phyloP scores from a whole-genome alignment of 2,329 filamentous ascomycete species.

The Hypoxylon sp. region DNA sequence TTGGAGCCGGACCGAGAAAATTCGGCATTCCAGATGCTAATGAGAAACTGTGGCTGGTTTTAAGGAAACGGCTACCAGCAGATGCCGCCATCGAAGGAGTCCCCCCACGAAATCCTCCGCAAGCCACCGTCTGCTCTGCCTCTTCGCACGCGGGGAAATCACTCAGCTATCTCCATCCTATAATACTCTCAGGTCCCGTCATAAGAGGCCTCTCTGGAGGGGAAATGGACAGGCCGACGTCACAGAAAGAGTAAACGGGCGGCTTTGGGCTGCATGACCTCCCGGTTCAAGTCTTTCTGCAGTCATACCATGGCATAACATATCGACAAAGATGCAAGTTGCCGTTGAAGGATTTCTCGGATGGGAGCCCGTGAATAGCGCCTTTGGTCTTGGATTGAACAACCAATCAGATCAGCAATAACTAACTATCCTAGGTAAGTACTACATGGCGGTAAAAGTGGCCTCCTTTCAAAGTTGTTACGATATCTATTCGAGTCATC shows the following conservation, averaged over 20 bases:
- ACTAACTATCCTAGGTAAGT: too few species aligned
- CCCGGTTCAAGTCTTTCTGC: conserved; percentile 13
- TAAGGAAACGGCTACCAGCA: background rate
- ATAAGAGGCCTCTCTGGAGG: background rate
- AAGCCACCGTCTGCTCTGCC: background rate
- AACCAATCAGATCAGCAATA: conserved; percentile 20
- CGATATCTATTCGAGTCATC: background rate
- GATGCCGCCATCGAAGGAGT: background rate
- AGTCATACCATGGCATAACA: conserved; percentile 11
- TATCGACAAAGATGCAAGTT: conserved; percentile 12
- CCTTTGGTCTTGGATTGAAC: background rate
- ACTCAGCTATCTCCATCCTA: too few species aligned
- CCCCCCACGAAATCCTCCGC: conserved; percentile 5
- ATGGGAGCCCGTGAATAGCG: conserved; percentile 5
- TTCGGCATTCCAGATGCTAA: background rate
- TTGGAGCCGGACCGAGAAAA: conserved; percentile 9
- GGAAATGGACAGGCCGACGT: background rate
- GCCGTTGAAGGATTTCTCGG: conserved; percentile 27
- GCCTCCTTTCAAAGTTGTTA: background rate
- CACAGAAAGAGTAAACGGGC: background rate
- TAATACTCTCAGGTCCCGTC: background rate
- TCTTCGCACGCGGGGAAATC: background rate
- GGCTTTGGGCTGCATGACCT: conserved; percentile 12
- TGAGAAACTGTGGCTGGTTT: background rate
- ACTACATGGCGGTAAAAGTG: conserved; percentile 29